Evolutionary conservation across 805 yeast genomes (phyloP).

Genomic region (Starmerella cellae): DNA sequence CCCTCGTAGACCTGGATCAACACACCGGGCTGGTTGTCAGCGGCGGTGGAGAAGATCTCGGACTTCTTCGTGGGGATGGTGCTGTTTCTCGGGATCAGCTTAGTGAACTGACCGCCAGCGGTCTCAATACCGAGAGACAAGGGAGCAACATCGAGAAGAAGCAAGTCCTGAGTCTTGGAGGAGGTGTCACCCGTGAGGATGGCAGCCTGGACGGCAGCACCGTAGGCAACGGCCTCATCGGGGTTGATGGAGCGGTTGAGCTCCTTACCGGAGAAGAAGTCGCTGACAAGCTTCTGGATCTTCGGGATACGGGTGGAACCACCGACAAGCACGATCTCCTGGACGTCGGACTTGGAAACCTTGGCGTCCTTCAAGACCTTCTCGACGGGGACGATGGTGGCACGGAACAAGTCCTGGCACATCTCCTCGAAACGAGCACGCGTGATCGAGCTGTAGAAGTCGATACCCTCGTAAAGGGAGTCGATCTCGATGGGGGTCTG

Average conservation of each 20-base stretch:
- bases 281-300: constrained; percentile 88
- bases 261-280: constrained; percentile 94
- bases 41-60: constrained; percentile 89
- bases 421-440: constrained; percentile 97
- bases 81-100: constrained; percentile 95
- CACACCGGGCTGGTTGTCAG: constrained; percentile 98
- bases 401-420: constrained; percentile 87
- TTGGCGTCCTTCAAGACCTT: constrained; percentile 83
- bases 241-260: constrained; percentile 95
- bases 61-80: constrained; percentile 97
- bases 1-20: constrained; percentile 95
- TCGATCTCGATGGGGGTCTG: constrained; percentile 93
- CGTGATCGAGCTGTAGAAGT: constrained; percentile 89
- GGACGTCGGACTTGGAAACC: constrained; percentile 75
- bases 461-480: constrained; percentile 87
- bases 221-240: constrained; percentile 98
- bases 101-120: constrained; percentile 99
- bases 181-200: constrained; percentile 92
- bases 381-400: constrained; percentile 89
- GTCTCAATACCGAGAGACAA: constrained; percentile 95
- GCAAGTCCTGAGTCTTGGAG: constrained; percentile 87
- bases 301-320: constrained; percentile 98
- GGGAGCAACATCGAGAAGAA: constrained; percentile 94
- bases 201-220: constrained; percentile 98
- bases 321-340: constrained; percentile 92